Evolutionary conservation across 257 asterid genomes (phyloP).

Genomic region (Penstemon davidsonii): DNA sequence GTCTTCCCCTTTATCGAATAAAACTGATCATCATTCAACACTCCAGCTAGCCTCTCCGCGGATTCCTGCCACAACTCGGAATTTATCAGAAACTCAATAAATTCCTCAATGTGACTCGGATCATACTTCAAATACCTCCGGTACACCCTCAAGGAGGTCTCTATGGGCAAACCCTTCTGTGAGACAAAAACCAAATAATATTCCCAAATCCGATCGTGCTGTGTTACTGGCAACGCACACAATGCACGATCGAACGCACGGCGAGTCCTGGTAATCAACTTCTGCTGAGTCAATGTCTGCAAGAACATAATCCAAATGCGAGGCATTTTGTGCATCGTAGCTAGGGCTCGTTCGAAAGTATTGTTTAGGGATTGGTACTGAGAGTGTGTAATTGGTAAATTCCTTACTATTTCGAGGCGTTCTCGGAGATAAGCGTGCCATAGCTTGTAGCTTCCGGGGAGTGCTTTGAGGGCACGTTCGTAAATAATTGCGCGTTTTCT

Average conservation of each 20-base stretch:
- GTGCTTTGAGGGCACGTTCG: slow-evolving; percentile 82
- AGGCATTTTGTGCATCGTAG: slow-evolving; percentile 98
- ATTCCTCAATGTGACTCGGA: slow-evolving; percentile 92
- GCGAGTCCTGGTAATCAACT: slow-evolving; percentile 65
- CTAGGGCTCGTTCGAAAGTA: slow-evolving; percentile 90
- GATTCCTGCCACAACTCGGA: slow-evolving; percentile 94
- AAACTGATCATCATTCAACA: slow-evolving; percentile 78
- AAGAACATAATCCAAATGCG: slow-evolving; percentile 85
- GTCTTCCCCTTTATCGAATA: slow-evolving; percentile 91
- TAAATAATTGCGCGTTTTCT: slow-evolving; percentile 58
- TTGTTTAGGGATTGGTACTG: slow-evolving; percentile 70
- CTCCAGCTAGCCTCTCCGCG: slow-evolving; percentile 89
- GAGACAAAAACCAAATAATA: slow-evolving; percentile 72
- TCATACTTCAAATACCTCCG: slow-evolving; percentile 96
- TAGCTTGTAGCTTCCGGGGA: slow-evolving; percentile 92
- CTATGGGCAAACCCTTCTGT: slow-evolving; percentile 88
- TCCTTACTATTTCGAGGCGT: slow-evolving; percentile 78
- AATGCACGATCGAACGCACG: slow-evolving; percentile 80
- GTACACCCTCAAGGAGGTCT: slow-evolving; percentile 87
- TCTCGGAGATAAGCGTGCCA: slow-evolving; percentile 97
- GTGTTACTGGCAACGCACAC: slow-evolving; percentile 93
- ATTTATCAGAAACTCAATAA: slow-evolving; percentile 75
- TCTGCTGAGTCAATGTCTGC: slow-evolving; percentile 68
- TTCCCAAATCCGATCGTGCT: slow-evolving; percentile 91
- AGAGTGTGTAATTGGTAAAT: slow-evolving; percentile 59